Base-by-base conservation (phyloP, 306 rosid species). In the Senna siamea region DNA sequence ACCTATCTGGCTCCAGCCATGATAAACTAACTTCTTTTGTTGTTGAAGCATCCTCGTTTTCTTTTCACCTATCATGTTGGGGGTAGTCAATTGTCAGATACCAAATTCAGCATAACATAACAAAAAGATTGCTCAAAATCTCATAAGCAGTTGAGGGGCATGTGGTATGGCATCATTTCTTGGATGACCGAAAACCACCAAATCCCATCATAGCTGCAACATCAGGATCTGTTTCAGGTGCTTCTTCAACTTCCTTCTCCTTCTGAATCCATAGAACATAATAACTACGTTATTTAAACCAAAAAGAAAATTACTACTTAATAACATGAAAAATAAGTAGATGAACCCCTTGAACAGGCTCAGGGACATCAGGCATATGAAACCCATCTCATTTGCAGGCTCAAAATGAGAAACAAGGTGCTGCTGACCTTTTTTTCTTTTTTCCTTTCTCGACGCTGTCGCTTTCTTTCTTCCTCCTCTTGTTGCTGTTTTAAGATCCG, bases 171-270 rank as follows among this genome's bases (percentile, higher is more conserved):
- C 54, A 64, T 84, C 84, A 88, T 79, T 92, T 89, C 83, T 92
- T 95, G 63, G 92, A 79, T 47, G 97, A 88, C 68, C 93, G 73
- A 18, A 92, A 95, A 70, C 99, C 99, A 2, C 99, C 98, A 74
- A 95, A 95, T 32, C 98, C 99, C 99, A 95, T 95, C 98, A 95
- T 84, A 34, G 95, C 96, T 32, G 98, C 97, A 66, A 94, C 89
- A 34, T 94, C 99, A 9, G 99, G 87, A 81, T 94, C 99, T 0
- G 73, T 85, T 84, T 94, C 99, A 20, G 88, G 79, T 66, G 87
- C 84, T 79, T 94, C 98, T 74, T 83, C 99, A 40, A 47, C 87
- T 15, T 82, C 86, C 77, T 92, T 90, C 81, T 88, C 96, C 78
- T 87, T 94, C 99, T 88, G 90, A 74, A 86, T 30, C 20, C 70